phyloP scores from a whole-genome alignment of 495 filamentous ascomycete species.

The Pseudevernia furfuracea region DNA sequence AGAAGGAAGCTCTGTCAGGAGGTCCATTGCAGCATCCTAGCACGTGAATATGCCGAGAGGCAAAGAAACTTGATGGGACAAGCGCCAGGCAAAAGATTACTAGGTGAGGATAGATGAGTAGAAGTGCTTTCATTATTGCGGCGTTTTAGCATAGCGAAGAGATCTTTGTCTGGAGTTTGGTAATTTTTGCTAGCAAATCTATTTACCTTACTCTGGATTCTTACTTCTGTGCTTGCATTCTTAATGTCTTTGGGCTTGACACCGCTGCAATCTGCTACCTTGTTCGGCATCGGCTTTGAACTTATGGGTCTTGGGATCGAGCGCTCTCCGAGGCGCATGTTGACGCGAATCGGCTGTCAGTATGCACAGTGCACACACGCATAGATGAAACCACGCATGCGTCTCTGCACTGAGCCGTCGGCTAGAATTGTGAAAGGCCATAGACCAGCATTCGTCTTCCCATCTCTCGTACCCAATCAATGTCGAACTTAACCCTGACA shows the following conservation, averaged over 20 bases:
- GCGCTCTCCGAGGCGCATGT: not conserved
- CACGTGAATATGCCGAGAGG: slow-evolving; percentile 57
- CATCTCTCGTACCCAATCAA: not conserved
- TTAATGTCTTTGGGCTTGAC: not conserved
- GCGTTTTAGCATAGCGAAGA: slow-evolving; percentile 8
- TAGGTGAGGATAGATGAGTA: not conserved
- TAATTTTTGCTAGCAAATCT: not conserved
- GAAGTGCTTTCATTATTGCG: not conserved
- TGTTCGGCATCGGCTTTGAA: too few relatives aligned
- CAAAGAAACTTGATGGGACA: slow-evolving; percentile 27
- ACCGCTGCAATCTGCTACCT: not conserved
- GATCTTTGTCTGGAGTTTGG: not conserved
- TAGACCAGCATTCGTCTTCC: not conserved
- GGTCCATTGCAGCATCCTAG: slow-evolving; percentile 66
- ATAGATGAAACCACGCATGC: not conserved
- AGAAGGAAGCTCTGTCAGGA: slow-evolving; percentile 80
- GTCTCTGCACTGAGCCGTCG: not conserved
- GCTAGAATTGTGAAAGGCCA: not conserved
- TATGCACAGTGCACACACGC: not conserved
- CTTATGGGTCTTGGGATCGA: not conserved
- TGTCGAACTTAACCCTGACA: too few relatives aligned
- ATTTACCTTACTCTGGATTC: not conserved
- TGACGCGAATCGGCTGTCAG: slow-evolving; percentile 1
- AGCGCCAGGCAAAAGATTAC: slow-evolving; percentile 7
- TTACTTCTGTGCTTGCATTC: not conserved